These are phyloP conservation scores for Cantharellus cinnabarinus DNA, from an alignment of 768 basidiomycete species.

Conservation along the genomic window DNA sequence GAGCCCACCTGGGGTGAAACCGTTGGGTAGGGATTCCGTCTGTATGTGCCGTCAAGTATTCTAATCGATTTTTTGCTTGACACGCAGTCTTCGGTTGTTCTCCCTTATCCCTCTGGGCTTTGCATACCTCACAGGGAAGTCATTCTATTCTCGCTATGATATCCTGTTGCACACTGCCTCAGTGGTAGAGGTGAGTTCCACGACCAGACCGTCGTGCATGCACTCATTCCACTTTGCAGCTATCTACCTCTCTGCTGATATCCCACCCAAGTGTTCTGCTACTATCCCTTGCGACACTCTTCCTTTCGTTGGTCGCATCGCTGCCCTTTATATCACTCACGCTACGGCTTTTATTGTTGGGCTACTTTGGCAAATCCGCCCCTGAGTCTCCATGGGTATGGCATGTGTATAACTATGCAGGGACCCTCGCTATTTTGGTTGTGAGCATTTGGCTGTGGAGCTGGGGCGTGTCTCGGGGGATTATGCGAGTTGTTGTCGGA, in stretches of 20 bases:
- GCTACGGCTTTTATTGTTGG: constrained; percentile 56
- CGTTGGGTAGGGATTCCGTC: constrained; percentile 36
- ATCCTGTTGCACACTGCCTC: constrained; percentile 34
- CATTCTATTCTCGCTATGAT: constrained; percentile 30
- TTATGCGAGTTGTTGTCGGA: constrained; percentile 54
- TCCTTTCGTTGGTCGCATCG: constrained; percentile 41
- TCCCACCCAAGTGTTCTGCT: constrained; percentile 54
- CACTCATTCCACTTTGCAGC: constrained; percentile 6
- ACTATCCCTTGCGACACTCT: constrained; percentile 52
- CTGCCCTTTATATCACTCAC: constrained; percentile 64
- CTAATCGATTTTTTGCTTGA: constrained; percentile 7
- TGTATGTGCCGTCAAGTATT: constrained; percentile 14
- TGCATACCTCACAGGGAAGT: constrained; percentile 45
- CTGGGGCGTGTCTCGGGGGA: constrained; percentile 58
- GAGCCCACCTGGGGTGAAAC: constrained; percentile 67
- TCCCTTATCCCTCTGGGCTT: constrained; percentile 52
- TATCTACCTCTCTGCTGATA: constrained; percentile 51
- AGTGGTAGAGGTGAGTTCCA: constrained; percentile 18
- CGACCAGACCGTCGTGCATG: neutral
- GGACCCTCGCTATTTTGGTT: constrained; percentile 45
- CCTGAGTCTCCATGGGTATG: constrained; percentile 28
- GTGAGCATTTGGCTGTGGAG: constrained; percentile 47
- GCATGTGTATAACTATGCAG: constrained; percentile 44
- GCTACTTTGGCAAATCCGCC: constrained; percentile 29
- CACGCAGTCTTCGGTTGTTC: constrained; percentile 48